Evolutionary conservation across 768 basidiomycete genomes (phyloP), one percentile per base, ranked within the genome.

Genomic region (Hortiboletus campestris): DNA sequence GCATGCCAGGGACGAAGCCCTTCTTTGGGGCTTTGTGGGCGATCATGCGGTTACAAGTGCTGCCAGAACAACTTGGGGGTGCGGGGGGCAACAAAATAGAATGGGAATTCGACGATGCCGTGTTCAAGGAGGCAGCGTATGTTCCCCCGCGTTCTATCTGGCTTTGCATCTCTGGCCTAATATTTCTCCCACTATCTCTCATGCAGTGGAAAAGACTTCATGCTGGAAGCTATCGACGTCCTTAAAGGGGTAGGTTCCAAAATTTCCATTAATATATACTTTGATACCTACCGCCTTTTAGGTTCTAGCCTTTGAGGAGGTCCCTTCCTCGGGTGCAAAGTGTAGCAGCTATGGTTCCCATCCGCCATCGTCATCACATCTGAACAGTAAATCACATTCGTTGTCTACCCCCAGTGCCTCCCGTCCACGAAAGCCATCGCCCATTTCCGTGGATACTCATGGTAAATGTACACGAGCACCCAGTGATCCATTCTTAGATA

Each of bases 41-140:
- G 9, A 75, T 88, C 55, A 80, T 95, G 78, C 81, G 91, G 57
- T 75, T 93, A 38, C 91, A 94, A 67, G 84, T 85, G 41, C 79
- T 94, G 43, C 91, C 92, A 46, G 84, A 86, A 66, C 80, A 81
- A 43, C 77, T 91, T 39, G 92, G 94, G 44, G 93, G 94, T 51
- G 89, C 89, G 34, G 94, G 91, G 44, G 70, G 72, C 32, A 77
- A 76, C 63, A 77, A 81, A 63, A 84, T 95, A 51, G 82, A 89
- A 63, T 96, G 94, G 94, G 91, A 94, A 75, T 76, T 95, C 20
- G 94, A 96, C 70, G 94, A 96, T 76, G 92, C 92, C 19, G 91
- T 95, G 16, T 92, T 95, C 75, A 88, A 93, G 67, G 94, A 96
- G 74, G 84, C 92, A 60, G 93, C 90, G 93, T 93, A 78, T 78